Conservation (phyloP, 345 rosid genomes). For the Erysimum cheiranthoides region DNA sequence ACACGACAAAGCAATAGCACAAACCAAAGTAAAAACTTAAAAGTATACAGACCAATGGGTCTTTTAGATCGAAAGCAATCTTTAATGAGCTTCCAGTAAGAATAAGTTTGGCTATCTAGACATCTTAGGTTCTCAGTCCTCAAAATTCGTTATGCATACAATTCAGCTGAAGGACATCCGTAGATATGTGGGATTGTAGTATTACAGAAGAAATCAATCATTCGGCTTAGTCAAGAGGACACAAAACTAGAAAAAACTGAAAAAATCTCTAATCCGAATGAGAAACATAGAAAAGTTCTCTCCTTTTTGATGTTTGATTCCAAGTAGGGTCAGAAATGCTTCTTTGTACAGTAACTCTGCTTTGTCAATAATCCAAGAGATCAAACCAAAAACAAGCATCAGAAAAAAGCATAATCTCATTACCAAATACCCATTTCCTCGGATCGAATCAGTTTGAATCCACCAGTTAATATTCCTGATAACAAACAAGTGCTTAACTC, state of each 20-base stretch:
- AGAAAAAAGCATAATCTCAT: constrained; percentile 33
- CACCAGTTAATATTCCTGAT: constrained; percentile 32
- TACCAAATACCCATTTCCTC: constrained; percentile 37
- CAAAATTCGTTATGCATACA: not conserved
- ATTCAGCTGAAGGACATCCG: not conserved
- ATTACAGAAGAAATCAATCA: constrained; percentile 5
- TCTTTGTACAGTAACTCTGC: constrained; percentile 24
- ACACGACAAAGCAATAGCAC: constrained; percentile 44
- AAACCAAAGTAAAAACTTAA: constrained; percentile 2
- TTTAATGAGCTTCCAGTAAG: not conserved
- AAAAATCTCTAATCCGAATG: constrained; percentile 10
- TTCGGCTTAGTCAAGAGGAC: not conserved
- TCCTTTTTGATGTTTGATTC: constrained; percentile 23
- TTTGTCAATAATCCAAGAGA: constrained; percentile 21
- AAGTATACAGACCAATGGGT: not conserved
- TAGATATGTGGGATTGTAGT: not conserved
- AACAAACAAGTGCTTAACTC: not conserved
- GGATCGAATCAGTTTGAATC: constrained; percentile 36
- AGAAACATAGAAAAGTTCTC: not conserved
- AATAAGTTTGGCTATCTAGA: constrained; percentile 7
- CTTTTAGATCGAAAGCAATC: not conserved
- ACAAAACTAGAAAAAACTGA: constrained; percentile 1
- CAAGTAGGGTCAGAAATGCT: not conserved
- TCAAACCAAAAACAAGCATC: constrained; percentile 35
- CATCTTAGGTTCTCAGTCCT: not conserved